Evolutionary conservation across 2,329 filamentous ascomycete genomes (phyloP).

Genomic region (Scortechinia acanthostroma): DNA sequence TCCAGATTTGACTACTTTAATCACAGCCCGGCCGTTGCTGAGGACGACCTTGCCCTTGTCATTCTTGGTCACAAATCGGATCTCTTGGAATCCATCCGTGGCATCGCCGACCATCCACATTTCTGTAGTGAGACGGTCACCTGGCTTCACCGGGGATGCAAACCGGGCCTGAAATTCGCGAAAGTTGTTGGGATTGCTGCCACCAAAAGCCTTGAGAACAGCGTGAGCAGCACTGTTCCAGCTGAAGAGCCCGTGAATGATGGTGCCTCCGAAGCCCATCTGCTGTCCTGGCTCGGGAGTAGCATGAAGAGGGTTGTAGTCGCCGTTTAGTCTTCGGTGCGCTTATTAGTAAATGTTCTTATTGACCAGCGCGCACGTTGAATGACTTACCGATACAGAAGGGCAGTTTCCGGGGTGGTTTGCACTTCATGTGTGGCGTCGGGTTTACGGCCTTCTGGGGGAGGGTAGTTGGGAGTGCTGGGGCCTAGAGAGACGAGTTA

Average conservation of each 20-base stretch:
- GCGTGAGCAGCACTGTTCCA: constrained; percentile 76
- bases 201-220: constrained; percentile 67
- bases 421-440: constrained; percentile 67
- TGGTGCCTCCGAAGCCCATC: constrained; percentile 85
- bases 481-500: too few relatives aligned
- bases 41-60: constrained; percentile 77
- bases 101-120: constrained; percentile 72
- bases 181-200: constrained; percentile 72
- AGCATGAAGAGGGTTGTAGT: constrained; percentile 90
- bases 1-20: constrained; percentile 56
- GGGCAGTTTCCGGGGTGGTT: constrained; percentile 65
- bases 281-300: constrained; percentile 76
- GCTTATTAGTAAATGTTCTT: constrained; percentile 2
- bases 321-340: constrained; percentile 67
- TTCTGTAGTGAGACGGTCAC: constrained; percentile 73
- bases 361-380: background rate
- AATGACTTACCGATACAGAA: constrained; percentile 55
- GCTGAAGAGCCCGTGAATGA: constrained; percentile 82
- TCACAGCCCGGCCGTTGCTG: constrained; percentile 76
- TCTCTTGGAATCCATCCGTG: constrained; percentile 69
- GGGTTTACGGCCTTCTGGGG: constrained; percentile 64
- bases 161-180: constrained; percentile 86
- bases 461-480: constrained; percentile 70
- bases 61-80: constrained; percentile 73
- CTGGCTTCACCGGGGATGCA: constrained; percentile 75